Base-by-base conservation (phyloP, 2,329 filamentous ascomycete genomes). In the Colletotrichum sp. region DNA sequence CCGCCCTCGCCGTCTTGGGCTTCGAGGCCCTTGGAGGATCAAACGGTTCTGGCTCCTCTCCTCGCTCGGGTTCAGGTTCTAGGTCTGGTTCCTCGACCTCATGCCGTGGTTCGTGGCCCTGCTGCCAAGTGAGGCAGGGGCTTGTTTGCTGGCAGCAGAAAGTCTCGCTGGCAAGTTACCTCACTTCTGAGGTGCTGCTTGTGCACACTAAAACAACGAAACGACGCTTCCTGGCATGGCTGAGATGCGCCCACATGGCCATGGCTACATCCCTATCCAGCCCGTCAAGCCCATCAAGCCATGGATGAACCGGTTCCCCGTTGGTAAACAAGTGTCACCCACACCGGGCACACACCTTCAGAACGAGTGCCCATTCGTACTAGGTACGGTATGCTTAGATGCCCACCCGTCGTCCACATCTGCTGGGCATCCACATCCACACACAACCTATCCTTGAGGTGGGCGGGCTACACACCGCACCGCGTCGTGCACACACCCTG, bases 301-400 rank as follows among this genome's bases (percentile, higher is more conserved):
- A 39, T 70, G 60, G 59, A 68, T 34, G 16, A 64, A 63, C 30
- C 36, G 66, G 24, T 21, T 28, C 62, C 55, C 66, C 44, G 52
- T 36, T 73, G 59, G 59, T 67, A 70, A 75, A 76, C 75, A 71
- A 76, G 39, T 76, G 75, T 71, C 60, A 70, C 75, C 74, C n/a
- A 36, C 69, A 44, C 70, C 36, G 24, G 24, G 12, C 62, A 39
- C 59, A 71, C 71, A 67, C 52, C 55, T 21, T 72, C 63, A 55
- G 16, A 6, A 32, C 26, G 44, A 52, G n/a, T 21, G 44, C 44
- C 44, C 44, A 52, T 52, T 52, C 44, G 44, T 52, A 52, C 44
- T 52, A 52, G 44, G 44, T 21, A 21, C 44, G 26, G 26, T 62
- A 36, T 68, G 64, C 71, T 65, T 64, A 62, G 64, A n/a, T 70